Conservation (phyloP, 2,329 filamentous ascomycete genomes). For the Aureobasidium musti region DNA sequence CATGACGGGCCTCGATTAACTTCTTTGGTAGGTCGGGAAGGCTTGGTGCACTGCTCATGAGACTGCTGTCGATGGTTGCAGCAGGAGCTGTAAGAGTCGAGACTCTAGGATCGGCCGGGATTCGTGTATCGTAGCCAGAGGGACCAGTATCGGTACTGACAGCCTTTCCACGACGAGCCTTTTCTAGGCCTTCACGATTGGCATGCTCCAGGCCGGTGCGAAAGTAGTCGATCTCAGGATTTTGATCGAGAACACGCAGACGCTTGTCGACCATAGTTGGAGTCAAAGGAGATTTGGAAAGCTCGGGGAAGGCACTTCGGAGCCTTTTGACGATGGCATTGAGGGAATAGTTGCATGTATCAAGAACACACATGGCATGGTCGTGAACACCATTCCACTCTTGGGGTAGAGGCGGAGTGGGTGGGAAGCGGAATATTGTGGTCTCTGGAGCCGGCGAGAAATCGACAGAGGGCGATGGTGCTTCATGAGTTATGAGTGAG, state of each 20-base stretch:
- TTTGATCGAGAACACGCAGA: constrained; percentile 41
- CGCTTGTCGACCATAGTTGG: constrained; percentile 41
- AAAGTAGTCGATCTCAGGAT: constrained; percentile 41
- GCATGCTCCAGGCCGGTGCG: constrained; percentile 30
- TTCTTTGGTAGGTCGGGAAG: constrained; percentile 16
- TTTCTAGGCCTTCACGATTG: constrained; percentile 1
- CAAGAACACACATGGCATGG: constrained; percentile 42
- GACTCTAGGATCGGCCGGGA: constrained; percentile 11
- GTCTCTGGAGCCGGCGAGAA: not conserved
- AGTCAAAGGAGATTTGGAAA: constrained; percentile 37
- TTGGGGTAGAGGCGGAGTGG: constrained; percentile 37
- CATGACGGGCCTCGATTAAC: not conserved
- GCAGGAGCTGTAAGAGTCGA: constrained; percentile 14
- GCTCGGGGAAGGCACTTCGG: constrained; percentile 38
- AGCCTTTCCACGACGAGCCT: constrained; percentile 17
- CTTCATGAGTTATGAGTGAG: constrained; percentile 3
- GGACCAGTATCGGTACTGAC: not conserved
- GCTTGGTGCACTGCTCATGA: constrained; percentile 16
- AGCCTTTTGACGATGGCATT: constrained; percentile 38
- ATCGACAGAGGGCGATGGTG: not conserved
- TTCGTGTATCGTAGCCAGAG: constrained; percentile 15
- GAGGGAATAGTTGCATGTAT: constrained; percentile 38
- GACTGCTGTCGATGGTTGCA: constrained; percentile 16
- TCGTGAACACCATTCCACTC: constrained; percentile 40
- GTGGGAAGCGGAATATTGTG: not conserved